A percentile compares a stretch with the other conserved stretches of the same genome.
These are phyloP conservation scores for Sindora glabra DNA, from an alignment of 306 rosid species.

Conservation along the genomic window DNA sequence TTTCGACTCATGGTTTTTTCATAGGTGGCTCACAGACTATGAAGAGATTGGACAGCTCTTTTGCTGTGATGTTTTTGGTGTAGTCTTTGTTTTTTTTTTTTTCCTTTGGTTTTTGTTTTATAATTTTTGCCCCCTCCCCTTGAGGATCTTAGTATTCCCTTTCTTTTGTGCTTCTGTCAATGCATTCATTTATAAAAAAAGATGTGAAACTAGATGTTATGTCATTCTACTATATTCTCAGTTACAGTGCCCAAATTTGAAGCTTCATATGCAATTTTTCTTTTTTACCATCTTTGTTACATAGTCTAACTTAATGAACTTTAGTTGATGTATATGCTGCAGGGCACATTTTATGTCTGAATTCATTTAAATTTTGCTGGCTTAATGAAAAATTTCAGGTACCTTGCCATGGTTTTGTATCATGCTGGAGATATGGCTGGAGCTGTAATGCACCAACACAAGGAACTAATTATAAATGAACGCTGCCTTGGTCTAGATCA, in stretches of 20 bases:
- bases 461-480: slow-evolving; percentile 91
- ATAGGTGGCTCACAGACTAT: no score
- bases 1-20: no score
- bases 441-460: slow-evolving; percentile 94
- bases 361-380: neutral
- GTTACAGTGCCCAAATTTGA: neutral
- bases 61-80: no score
- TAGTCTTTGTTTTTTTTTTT: no score
- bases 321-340: neutral
- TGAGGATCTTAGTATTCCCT: no score
- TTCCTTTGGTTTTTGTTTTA: no score
- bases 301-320: neutral
- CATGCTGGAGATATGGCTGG: slow-evolving; percentile 99
- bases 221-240: neutral
- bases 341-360: neutral
- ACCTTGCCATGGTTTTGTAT: slow-evolving; percentile 97
- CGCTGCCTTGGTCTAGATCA: slow-evolving; percentile 97
- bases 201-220: neutral
- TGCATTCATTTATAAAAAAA: no score
- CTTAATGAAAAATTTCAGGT: slow-evolving; percentile 51
- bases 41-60: no score
- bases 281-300: neutral
- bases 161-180: no score
- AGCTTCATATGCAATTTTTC: neutral
- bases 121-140: no score